Evolutionary conservation across 2,329 filamentous ascomycete species (phyloP).

Genomic region (Fusarium mundagurra): DNA sequence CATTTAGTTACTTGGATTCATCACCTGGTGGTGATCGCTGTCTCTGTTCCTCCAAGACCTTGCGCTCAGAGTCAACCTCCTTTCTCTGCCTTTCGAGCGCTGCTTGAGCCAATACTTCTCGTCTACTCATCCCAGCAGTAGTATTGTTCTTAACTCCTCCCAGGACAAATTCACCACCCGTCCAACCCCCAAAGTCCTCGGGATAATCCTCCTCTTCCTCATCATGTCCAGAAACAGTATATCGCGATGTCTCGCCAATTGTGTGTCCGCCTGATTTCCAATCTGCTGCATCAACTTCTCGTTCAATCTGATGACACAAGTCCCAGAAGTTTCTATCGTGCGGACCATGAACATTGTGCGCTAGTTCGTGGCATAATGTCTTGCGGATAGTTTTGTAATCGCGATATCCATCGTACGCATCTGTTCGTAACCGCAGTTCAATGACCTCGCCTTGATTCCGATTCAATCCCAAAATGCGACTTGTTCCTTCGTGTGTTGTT

Average conservation of each 20-base stretch:
- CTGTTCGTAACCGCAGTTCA: constrained; percentile 88
- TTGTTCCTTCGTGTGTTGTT: constrained; percentile 74
- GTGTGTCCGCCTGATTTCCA: constrained; percentile 77
- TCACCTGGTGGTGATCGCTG: constrained; percentile 34
- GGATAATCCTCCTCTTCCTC: constrained; percentile 57
- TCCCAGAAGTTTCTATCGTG: constrained; percentile 94
- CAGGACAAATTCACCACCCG: constrained; percentile 80
- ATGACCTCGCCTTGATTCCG: constrained; percentile 89
- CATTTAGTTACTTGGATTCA: constrained; percentile 34
- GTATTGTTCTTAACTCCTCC: constrained; percentile 63
- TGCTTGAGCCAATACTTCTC: constrained; percentile 75
- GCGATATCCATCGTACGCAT: constrained; percentile 91
- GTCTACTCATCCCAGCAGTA: constrained; percentile 65
- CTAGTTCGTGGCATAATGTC: constrained; percentile 93
- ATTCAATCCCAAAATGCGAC: constrained; percentile 85
- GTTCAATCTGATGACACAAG: constrained; percentile 85
- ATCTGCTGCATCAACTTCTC: constrained; percentile 83
- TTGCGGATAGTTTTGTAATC: constrained; percentile 92
- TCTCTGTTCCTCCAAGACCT: constrained; percentile 45
- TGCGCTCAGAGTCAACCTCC: constrained; percentile 47
- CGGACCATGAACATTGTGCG: constrained; percentile 87
- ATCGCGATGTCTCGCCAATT: constrained; percentile 71
- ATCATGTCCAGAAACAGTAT: constrained; percentile 62
- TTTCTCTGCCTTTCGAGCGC: constrained; percentile 50
- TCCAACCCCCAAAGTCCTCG: constrained; percentile 79